Base-by-base conservation (phyloP, 805 yeast genomes). In the Zygosaccharomyces gambellarensis region DNA sequence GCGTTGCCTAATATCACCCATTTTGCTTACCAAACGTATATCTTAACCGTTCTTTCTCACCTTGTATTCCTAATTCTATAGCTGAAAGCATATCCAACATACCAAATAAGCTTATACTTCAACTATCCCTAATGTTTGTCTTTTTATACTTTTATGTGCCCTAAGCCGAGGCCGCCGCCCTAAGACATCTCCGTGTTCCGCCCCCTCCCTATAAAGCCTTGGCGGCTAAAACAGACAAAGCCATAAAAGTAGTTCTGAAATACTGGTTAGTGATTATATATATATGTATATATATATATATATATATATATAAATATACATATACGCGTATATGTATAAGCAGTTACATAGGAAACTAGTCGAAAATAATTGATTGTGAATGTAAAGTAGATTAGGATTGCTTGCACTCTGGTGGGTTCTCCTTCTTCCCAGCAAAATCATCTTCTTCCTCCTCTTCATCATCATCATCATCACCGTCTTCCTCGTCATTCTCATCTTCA, bases 351-450 rank as follows among this genome's bases (percentile, higher is more conserved):
- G 36, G 25, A 8, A 25, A 25, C 28, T 25, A 25, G 28, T 25
- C 28, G 9, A 25, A 25, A 25, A 25, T 25, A 8, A 10, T 4
- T 17, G 29, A 30, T 22, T 34, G 45, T 7, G 6, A 17, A 14
- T 4, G 10, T 25, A 8, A 22, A 39, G 19, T 29, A 12, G 44
- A 21, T 46, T 46, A 82, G 57, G 81, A 82, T 63, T 85, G 92
- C 61, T 84, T 80, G 68, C 94, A 86, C 67, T 85, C 92, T 10
- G 45, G 45, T 25, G 90, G 85, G 59, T 80, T 79, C 56, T 81
- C 78, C 65, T 79, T 76, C 34, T 73, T 73, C 48, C 55, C 69
- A 11, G 67, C 71, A 21, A 66, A 74, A 23, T 68, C 79, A 19
- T 65, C 74, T 11, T 66, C 74, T 39, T 63, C 74, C 9, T 65